Evolutionary conservation across 2,329 filamentous ascomycete species (phyloP).

Genomic region (Boeremia lycopersici): DNA sequence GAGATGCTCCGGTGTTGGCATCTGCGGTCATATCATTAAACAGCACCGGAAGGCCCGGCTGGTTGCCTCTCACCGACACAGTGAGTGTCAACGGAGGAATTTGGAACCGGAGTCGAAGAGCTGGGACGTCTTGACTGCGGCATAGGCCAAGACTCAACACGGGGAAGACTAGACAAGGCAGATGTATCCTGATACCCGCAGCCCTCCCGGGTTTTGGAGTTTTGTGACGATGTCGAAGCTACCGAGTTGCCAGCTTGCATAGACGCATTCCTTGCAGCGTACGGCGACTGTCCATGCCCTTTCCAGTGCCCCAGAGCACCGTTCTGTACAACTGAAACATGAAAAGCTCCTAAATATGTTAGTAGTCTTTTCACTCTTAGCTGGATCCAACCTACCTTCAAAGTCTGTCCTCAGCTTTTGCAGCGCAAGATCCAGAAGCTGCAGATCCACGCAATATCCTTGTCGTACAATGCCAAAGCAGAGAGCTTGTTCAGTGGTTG

Average conservation of each 20-base stretch:
- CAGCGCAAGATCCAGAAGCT: not conserved
- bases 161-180: not conserved
- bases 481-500: not conserved
- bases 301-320: not conserved
- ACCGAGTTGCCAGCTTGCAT: not conserved
- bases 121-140: not conserved
- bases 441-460: not conserved
- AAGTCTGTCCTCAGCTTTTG: not conserved
- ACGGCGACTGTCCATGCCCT: too few relatives aligned
- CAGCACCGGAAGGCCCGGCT: not conserved
- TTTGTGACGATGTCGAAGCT: not conserved
- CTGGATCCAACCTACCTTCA: not conserved
- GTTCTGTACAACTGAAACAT: not conserved
- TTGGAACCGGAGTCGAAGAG: not conserved
- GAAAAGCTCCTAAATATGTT: not conserved
- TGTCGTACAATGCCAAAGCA: slow-evolving; percentile 1
- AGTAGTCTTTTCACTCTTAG: not conserved
- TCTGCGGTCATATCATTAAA: not conserved
- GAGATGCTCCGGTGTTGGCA: not conserved
- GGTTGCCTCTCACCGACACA: not conserved
- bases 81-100: not conserved
- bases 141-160: not conserved
- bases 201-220: not conserved
- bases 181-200: not conserved
- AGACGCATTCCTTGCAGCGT: not conserved